These are phyloP conservation scores for Nannochloropsis salina DNA, from an alignment of 108 stramenopile species.

Conservation along the genomic window DNA sequence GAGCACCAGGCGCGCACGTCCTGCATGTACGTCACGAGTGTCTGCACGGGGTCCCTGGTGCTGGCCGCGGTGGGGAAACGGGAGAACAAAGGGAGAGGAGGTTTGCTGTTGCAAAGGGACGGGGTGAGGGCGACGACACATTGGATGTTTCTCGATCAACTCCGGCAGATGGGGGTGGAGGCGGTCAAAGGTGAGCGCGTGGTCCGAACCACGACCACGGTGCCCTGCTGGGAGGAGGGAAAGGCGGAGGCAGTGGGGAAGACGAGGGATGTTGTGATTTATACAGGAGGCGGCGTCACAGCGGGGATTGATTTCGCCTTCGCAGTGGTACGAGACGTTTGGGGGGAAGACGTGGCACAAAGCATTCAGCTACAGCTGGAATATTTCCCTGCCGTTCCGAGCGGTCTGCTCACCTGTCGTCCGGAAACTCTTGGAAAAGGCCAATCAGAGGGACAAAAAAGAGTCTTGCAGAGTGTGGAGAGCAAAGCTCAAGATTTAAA, in stretches of 20 bases:
- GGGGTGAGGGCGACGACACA: constrained; percentile 19
- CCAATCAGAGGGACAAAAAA: neutral
- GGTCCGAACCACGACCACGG: neutral
- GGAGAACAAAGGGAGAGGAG: neutral
- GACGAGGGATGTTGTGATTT: neutral
- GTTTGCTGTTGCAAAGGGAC: neutral
- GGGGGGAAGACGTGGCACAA: neutral
- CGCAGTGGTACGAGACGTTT: neutral
- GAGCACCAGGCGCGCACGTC: neutral
- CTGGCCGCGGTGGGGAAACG: neutral
- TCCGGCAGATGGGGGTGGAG: neutral
- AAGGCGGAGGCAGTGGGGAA: neutral
- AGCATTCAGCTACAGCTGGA: neutral
- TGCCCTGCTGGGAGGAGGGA: neutral
- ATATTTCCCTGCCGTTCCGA: neutral
- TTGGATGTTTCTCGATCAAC: neutral
- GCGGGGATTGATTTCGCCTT: constrained; percentile 14
- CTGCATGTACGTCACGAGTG: neutral
- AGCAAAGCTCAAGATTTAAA: neutral
- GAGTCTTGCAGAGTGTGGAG: neutral
- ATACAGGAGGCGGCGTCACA: constrained; percentile 1
- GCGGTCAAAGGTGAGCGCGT: neutral
- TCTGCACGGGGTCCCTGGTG: neutral
- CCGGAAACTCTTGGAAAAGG: neutral
- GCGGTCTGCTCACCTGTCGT: neutral